Base-by-base conservation (phyloP, 2,329 filamentous ascomycete genomes). In the Harringtonia aguacate region DNA sequence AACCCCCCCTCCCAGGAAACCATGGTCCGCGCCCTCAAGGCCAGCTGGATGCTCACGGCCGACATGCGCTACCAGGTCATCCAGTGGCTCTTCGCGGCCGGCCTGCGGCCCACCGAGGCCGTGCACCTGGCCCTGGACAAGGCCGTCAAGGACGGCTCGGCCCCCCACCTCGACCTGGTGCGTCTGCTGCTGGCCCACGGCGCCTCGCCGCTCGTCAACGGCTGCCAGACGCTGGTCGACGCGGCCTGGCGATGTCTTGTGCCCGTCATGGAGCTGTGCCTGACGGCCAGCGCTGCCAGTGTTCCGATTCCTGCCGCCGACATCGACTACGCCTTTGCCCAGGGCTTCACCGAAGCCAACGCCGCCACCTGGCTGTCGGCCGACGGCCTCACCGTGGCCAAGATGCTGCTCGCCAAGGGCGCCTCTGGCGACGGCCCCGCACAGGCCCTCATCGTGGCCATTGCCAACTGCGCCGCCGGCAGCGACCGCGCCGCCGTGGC, bases 191-290 rank as follows among this genome's bases (percentile, higher is more conserved):
- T 78, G 4, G 56, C 60, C 2, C 62, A 72, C 30, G 69, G 75
- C 1, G 75, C 74, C 24, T 77, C 72, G 0, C 69, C 73, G 0
- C 57, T 67, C 5, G 62, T 63, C 0, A 73, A 76, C 43, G 64
- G 64, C 21, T 75, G 72, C 55, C 68, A 73, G 54, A 67, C 70
- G 2, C 52, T 79, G 13, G 61, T 73, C 1, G 70, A 75, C 44
- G 70, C 71, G 1, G 61, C 66, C 0, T 61, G 63, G 43, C 63
- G 58, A 2, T 55, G 66, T 4, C 52, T 66, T 14, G 52, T 61
- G 1, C 56, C 63, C 0, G 55, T 66, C 1, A 54, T 77, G 8
- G 53, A 60, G 4, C 53, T 70, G 8, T 57, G 77, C 6, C 50
- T 77, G 15, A 29, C 36, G n/a, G n/a, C n/a, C n/a, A n/a, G n/a